A percentile compares a stretch with the other conserved stretches of the same genome.
Conservation (phyloP, 257 asterid genomes). For the Ehretia macrophylla region DNA sequence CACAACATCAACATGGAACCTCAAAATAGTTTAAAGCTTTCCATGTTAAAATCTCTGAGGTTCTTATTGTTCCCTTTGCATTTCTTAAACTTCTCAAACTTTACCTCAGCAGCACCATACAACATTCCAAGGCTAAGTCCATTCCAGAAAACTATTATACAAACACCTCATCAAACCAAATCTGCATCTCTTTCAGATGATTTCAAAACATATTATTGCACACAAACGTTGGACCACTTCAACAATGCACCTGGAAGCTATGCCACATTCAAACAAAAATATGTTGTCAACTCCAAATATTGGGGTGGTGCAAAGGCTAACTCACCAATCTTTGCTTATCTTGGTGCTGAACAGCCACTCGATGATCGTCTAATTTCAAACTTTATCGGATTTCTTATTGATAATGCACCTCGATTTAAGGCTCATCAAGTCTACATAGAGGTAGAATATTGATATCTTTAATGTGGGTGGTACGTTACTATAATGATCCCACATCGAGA, state of each 20-base stretch:
- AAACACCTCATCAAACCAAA: neutral
- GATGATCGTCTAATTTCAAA: slow-evolving; percentile 22
- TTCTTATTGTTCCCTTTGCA: neutral
- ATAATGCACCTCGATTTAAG: slow-evolving; percentile 59
- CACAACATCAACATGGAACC: neutral
- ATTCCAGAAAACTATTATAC: neutral
- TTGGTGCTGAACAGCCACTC: slow-evolving; percentile 62
- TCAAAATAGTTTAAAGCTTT: neutral
- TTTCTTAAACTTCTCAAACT: slow-evolving; percentile 2
- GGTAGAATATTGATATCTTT: no score
- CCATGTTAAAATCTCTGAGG: neutral
- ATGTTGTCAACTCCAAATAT: slow-evolving; percentile 30
- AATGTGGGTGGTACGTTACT: no score
- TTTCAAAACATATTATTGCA: slow-evolving; percentile 38
- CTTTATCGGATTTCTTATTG: slow-evolving; percentile 42
- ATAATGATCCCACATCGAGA: no score
- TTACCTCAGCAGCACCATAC: slow-evolving; percentile 1
- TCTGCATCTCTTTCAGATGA: slow-evolving; percentile 15
- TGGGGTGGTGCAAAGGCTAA: slow-evolving; percentile 55
- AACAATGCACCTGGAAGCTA: slow-evolving; percentile 59
- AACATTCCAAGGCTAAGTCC: slow-evolving; percentile 18
- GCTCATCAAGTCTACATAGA: slow-evolving; percentile 64
- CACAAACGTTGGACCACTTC: slow-evolving; percentile 77
- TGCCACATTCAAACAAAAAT: slow-evolving; percentile 51
- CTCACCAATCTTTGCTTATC: slow-evolving; percentile 58